A percentile compares a stretch with the other conserved stretches of the same genome.
These are phyloP conservation scores for Trypanosoma cruzi DNA, from an alignment of 208 protist species.

Conservation along the genomic window DNA sequence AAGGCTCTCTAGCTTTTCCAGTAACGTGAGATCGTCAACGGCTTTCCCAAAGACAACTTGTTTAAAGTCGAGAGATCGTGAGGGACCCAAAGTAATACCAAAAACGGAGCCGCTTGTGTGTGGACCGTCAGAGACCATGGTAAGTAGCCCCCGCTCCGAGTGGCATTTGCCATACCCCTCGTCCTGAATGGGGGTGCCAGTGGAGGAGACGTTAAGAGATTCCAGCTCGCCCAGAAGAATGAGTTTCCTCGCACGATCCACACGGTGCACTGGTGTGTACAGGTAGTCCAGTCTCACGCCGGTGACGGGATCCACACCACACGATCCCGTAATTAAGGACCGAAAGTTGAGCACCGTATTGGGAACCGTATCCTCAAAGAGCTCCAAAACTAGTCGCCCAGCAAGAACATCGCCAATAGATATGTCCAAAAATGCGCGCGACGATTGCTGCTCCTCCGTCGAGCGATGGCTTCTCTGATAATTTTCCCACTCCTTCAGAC, in stretches of 20 bases:
- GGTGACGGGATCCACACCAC: slow-evolving; percentile 50
- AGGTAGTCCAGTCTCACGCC: slow-evolving; percentile 82
- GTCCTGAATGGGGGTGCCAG: slow-evolving; percentile 49
- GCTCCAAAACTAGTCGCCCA: slow-evolving; percentile 86
- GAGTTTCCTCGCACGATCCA: slow-evolving; percentile 58
- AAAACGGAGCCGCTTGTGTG: slow-evolving; percentile 76
- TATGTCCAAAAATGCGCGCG: slow-evolving; percentile 83
- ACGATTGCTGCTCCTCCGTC: slow-evolving; percentile 71
- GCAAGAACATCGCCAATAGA: slow-evolving; percentile 69
- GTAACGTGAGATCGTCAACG: slow-evolving; percentile 63
- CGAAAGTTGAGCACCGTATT: slow-evolving; percentile 92
- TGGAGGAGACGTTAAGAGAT: slow-evolving; percentile 28
- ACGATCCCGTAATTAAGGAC: slow-evolving; percentile 75
- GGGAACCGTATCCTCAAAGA: slow-evolving; percentile 87
- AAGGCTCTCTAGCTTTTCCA: slow-evolving; percentile 78
- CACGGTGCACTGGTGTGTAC: slow-evolving; percentile 51
- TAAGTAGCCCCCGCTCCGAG: slow-evolving; percentile 77
- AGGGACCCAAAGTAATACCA: slow-evolving; percentile 69
- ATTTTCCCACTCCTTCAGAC: slow-evolving; percentile 90
- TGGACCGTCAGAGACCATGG: slow-evolving; percentile 83
- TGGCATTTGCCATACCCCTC: slow-evolving; percentile 93
- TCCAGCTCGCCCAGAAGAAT: slow-evolving; percentile 59
- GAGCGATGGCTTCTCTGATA: slow-evolving; percentile 80
- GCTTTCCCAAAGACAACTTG: slow-evolving; percentile 97
- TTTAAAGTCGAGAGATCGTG: slow-evolving; percentile 84